Percentiles rank a stretch among this genome's conserved stretches.
Conservation (phyloP, 2,329 filamentous ascomycete species). For the Clonostachys solani region DNA sequence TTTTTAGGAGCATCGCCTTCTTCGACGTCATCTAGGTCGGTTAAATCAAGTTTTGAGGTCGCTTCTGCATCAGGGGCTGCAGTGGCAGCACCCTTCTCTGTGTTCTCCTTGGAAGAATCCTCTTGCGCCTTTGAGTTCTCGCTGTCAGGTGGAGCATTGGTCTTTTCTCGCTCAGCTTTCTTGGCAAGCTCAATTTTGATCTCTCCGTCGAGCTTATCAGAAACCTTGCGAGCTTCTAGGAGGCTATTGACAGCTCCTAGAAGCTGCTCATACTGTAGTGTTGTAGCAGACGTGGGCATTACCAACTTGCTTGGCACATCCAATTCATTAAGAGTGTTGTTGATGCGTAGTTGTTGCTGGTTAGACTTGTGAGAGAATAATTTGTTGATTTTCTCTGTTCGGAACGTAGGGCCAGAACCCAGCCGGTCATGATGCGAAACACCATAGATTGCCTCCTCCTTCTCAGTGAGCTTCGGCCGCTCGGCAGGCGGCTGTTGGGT, state of each 20-base stretch:
- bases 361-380: slow-evolving; percentile 73
- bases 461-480: slow-evolving; percentile 66
- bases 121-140: background rate
- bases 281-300: slow-evolving; percentile 71
- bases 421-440: slow-evolving; percentile 83
- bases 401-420: slow-evolving; percentile 82
- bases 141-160: background rate
- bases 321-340: slow-evolving; percentile 66
- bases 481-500: slow-evolving; percentile 37
- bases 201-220: slow-evolving; percentile 73
- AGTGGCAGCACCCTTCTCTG: too few species aligned
- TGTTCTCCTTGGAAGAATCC: background rate
- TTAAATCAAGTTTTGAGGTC: too few species aligned
- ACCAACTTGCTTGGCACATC: slow-evolving; percentile 65
- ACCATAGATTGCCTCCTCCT: slow-evolving; percentile 77
- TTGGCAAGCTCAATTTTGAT: slow-evolving; percentile 56
- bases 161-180: slow-evolving; percentile 7
- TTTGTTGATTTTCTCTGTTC: slow-evolving; percentile 77
- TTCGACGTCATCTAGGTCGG: background rate
- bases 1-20: slow-evolving; percentile 11
- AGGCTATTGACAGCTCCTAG: slow-evolving; percentile 64
- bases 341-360: slow-evolving; percentile 72
- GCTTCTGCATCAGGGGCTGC: too few species aligned
- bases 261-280: slow-evolving; percentile 66
- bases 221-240: slow-evolving; percentile 69